Percentiles rank a stretch among this genome's conserved stretches.
phyloP scores from a whole-genome alignment of 2,329 filamentous ascomycete species.

The Pseudogymnoascus sp. region DNA sequence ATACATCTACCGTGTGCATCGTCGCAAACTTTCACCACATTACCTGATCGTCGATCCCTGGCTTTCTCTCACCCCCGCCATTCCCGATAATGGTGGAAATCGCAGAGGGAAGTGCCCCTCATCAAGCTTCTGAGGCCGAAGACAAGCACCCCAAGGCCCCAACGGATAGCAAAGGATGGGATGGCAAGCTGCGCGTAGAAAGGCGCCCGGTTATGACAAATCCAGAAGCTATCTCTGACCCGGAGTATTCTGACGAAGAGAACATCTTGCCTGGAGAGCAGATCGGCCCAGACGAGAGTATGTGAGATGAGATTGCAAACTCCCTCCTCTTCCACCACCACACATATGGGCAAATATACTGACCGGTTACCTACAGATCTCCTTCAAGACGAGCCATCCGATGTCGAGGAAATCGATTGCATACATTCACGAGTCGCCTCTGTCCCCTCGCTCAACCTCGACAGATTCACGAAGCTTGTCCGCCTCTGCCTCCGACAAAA shows the following conservation, averaged over 20 bases:
- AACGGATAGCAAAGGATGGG: constrained; percentile 64
- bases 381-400: constrained; percentile 49
- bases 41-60: background rate
- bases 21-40: background rate
- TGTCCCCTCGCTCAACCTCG: constrained; percentile 68
- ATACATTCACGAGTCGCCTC: constrained; percentile 80
- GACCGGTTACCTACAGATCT: constrained; percentile 38
- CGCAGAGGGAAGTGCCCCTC: background rate
- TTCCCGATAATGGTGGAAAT: constrained; percentile 1
- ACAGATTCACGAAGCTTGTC: constrained; percentile 68
- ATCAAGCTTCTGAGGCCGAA: constrained; percentile 8
- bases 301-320: background rate
- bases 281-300: constrained; percentile 76
- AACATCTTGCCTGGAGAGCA: constrained; percentile 62
- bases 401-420: constrained; percentile 73
- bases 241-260: constrained; percentile 72
- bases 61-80: background rate
- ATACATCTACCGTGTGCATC: background rate
- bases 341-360: background rate
- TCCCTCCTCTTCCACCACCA: background rate
- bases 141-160: constrained; percentile 21
- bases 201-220: constrained; percentile 62
- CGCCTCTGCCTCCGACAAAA: constrained; percentile 91
- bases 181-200: constrained; percentile 71
- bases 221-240: constrained; percentile 73